Conservation (phyloP, 208 protist species). For the Leishmania amazonensis region DNA sequence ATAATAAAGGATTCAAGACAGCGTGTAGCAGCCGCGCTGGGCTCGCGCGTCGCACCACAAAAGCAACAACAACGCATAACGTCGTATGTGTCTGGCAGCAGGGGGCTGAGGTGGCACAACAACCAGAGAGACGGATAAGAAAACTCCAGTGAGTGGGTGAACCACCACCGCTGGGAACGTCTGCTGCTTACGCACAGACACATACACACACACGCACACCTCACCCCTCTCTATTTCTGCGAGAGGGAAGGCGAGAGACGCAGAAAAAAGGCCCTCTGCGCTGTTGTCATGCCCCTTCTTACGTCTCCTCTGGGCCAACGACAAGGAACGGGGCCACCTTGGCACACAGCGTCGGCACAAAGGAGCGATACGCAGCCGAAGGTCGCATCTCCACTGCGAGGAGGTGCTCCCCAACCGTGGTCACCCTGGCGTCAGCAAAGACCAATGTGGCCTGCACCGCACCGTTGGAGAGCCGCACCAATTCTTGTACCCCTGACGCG, state of each 20-base stretch:
- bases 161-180: neutral
- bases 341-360: constrained; percentile 57
- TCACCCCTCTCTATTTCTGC: neutral
- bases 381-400: constrained; percentile 61
- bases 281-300: neutral
- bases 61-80: neutral
- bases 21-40: neutral
- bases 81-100: neutral
- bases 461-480: neutral
- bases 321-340: constrained; percentile 76
- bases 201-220: neutral
- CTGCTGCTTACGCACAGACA: neutral
- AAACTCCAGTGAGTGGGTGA: neutral
- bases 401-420: constrained; percentile 62
- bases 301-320: constrained; percentile 28
- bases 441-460: constrained; percentile 4
- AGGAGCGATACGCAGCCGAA: constrained; percentile 44
- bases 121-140: neutral
- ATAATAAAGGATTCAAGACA: neutral
- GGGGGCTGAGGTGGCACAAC: neutral
- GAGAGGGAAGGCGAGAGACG: neutral
- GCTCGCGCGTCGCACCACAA: neutral
- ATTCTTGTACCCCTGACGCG: neutral
- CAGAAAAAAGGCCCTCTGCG: neutral
- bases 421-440: constrained; percentile 49